phyloP scores from a whole-genome alignment of 2,329 filamentous ascomycete genomes.

The Fusarium abutilonis region DNA sequence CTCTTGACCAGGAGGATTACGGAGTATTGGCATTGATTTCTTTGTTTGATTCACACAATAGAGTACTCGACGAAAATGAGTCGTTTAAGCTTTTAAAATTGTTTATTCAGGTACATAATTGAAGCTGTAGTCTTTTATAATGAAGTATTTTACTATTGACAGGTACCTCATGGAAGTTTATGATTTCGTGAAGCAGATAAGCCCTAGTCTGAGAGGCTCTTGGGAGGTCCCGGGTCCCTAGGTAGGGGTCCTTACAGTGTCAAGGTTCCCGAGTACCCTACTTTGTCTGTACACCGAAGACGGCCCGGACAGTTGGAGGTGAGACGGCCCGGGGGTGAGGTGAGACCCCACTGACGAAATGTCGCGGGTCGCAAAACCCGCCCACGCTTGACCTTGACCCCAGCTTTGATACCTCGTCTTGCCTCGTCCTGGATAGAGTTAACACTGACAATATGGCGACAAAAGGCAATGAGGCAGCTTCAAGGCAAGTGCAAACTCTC shows the following conservation, averaged over 20 bases:
- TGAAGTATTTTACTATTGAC: too few species aligned
- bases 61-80: neutral
- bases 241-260: too few species aligned
- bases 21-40: neutral
- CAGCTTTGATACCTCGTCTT: conserved; percentile 40
- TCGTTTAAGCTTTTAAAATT: too few species aligned
- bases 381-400: conserved; percentile 34
- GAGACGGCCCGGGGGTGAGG: conserved; percentile 27
- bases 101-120: neutral
- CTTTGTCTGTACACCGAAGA: conserved; percentile 42
- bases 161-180: too few species aligned
- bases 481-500: conserved; percentile 46
- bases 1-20: too few species aligned
- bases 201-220: too few species aligned
- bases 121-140: too few species aligned
- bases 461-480: conserved; percentile 52
- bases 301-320: conserved; percentile 15
- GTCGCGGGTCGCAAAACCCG: conserved; percentile 45
- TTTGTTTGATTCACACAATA: neutral
- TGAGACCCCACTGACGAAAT: conserved; percentile 48
- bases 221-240: too few species aligned
- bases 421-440: conserved; percentile 34
- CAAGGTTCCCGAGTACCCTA: conserved; percentile 40
- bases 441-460: conserved; percentile 52
- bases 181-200: too few species aligned